These are phyloP conservation scores for Fusarium pseudonygamai DNA, from an alignment of 2,329 filamentous ascomycete species.

Conservation along the genomic window DNA sequence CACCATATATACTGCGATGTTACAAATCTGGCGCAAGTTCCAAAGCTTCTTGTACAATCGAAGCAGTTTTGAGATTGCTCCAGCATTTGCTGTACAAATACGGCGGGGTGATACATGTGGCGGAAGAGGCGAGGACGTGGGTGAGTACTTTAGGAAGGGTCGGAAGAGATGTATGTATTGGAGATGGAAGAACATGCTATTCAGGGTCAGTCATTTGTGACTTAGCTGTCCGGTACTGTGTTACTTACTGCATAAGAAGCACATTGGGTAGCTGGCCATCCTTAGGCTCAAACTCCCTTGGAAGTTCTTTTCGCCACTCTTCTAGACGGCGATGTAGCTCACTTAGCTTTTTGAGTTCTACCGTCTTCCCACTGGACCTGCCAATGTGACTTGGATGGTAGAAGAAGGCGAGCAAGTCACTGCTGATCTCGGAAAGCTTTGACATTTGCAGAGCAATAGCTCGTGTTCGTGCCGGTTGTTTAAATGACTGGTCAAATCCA, in stretches of 20 bases:
- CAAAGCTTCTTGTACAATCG: conserved; percentile 93
- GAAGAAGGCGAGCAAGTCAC: conserved; percentile 87
- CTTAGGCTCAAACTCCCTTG: conserved; percentile 86
- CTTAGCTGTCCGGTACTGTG: neutral
- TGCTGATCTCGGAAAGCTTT: conserved; percentile 90
- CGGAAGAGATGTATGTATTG: conserved; percentile 96
- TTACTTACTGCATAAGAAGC: conserved; percentile 80
- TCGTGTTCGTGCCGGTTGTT: conserved; percentile 84
- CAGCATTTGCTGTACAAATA: conserved; percentile 89
- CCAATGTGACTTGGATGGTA: conserved; percentile 81
- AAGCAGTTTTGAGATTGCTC: conserved; percentile 91
- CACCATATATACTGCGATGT: conserved; percentile 94
- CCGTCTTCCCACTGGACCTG: conserved; percentile 75
- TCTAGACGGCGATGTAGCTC: conserved; percentile 91
- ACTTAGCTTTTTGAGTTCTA: conserved; percentile 90
- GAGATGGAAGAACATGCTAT: conserved; percentile 96
- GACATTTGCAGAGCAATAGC: conserved; percentile 84
- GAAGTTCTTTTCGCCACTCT: conserved; percentile 85
- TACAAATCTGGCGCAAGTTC: conserved; percentile 91
- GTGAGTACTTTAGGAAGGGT: conserved; percentile 91
- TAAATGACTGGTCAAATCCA: conserved; percentile 76
- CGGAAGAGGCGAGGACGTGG: conserved; percentile 82
- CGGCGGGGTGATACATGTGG: conserved; percentile 89
- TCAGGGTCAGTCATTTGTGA: conserved; percentile 8
- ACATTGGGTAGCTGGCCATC: conserved; percentile 91